Conservation (phyloP, 441 rosid species). For the Populus hybrid region DNA sequence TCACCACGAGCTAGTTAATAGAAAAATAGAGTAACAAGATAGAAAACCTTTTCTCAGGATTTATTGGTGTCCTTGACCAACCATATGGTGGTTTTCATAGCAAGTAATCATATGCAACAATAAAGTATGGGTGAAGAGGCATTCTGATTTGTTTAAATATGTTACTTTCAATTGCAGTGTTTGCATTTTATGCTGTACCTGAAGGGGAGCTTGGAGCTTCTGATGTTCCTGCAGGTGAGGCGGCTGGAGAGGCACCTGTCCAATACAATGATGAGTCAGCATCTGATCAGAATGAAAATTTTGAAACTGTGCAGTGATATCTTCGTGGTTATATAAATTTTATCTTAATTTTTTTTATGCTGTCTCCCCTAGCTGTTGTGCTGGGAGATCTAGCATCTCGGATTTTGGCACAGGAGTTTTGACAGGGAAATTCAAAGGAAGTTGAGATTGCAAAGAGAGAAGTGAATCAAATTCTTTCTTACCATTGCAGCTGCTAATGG, state of each 20-base stretch:
- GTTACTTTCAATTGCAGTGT: not conserved
- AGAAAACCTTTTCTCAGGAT: not conserved
- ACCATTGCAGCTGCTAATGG: slow-evolving; percentile 71
- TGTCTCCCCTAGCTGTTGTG: not conserved
- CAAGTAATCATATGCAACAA: not conserved
- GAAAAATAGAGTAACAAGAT: not conserved
- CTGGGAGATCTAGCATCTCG: not conserved
- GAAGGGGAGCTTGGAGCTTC: slow-evolving; percentile 44
- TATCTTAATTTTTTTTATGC: not conserved
- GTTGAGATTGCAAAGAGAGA: not conserved
- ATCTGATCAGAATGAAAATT: not conserved
- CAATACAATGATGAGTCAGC: slow-evolving; percentile 15
- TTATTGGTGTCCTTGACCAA: not conserved
- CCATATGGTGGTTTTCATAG: not conserved
- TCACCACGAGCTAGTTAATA: not conserved
- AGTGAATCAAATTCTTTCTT: slow-evolving; percentile 16
- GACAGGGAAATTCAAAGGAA: not conserved
- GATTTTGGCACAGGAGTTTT: not conserved
- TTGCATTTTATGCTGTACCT: slow-evolving; percentile 32
- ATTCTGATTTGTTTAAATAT: too few species aligned
- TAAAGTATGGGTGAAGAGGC: not conserved
- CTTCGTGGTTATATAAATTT: not conserved
- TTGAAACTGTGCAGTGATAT: not conserved
- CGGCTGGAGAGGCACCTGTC: slow-evolving; percentile 68
- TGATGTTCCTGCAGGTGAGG: slow-evolving; percentile 63